Conservation (phyloP, 192 early-diverging fungal genomes). For the Gaertneriomyces sp. region DNA sequence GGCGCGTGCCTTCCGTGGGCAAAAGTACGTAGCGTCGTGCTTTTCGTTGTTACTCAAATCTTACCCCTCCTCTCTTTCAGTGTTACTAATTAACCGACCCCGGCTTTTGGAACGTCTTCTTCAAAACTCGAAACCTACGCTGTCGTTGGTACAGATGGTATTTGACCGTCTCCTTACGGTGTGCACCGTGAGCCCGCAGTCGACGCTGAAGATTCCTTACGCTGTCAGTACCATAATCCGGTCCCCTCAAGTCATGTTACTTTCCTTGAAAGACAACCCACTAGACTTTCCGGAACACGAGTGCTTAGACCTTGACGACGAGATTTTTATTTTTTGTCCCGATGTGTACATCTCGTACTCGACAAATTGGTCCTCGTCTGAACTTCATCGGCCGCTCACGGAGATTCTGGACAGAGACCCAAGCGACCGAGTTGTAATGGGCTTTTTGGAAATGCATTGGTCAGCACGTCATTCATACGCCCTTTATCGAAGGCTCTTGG, state of each 20-base stretch:
- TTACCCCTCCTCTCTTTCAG: neutral
- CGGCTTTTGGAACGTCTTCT: conserved; percentile 2
- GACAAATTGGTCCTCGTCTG: too few relatives aligned
- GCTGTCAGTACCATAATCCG: neutral
- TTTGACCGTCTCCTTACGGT: conserved; percentile 1
- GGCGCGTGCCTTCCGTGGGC: conserved; percentile 2
- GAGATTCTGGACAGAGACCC: neutral
- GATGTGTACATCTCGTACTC: neutral
- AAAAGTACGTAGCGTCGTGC: neutral
- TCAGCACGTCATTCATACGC: neutral
- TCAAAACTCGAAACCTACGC: neutral
- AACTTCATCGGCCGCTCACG: neutral
- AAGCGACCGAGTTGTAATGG: conserved; percentile 4
- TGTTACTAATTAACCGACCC: conserved; percentile 4
- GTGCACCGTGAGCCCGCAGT: neutral
- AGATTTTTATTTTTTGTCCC: conserved; percentile 1
- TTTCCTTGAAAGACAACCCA: neutral
- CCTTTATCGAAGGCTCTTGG: neutral
- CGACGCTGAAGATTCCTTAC: neutral
- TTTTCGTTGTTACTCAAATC: too few relatives aligned
- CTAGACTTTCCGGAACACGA: conserved; percentile 1
- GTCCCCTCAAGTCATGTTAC: neutral
- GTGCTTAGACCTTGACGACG: neutral
- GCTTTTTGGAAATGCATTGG: conserved; percentile 5
- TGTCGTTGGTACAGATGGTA: neutral